Evolutionary conservation across 2,329 filamentous ascomycete genomes (phyloP), one percentile per base, ranked within the genome.

Genomic region (Zasmidium citrigriseum): DNA sequence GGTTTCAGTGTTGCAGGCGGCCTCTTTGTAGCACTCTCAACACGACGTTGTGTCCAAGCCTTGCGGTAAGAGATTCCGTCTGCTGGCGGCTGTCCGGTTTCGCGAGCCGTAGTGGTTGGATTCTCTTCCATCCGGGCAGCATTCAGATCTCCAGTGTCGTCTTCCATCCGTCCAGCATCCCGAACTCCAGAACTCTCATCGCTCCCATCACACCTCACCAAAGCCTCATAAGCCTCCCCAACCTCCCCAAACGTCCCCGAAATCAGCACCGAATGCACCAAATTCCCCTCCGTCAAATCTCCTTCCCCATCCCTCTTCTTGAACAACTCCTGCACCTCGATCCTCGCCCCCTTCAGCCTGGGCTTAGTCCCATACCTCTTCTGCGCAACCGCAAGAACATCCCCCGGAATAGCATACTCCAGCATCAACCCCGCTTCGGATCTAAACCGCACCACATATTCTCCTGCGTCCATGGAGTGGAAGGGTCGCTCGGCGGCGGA

Each of bases 371-470:
- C 59, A 23, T 54, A 58, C 22, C 18, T 21, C 5, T n/a, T n/a
- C 45, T 59, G 46, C 20, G 53, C 22, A 2, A 9, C n/a, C 38
- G 45, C 20, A 23, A 64, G 41, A 14, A 44, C 41, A 14, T 47
- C 47, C 21, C 34, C 24, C 4, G 52, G 27, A 12, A 66, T n/a
- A 14, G 63, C 63, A 14, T 58, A 24, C 49, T 67, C 63, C 2
- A 66, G 20, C 57, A 67, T 62, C 10, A 67, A n/a, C 14, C 60
- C 59, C 4, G 25, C 34, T 16, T 52, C 41, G 9, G 64, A 61
- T 7, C 60, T 56, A 34, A 61, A 59, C 14, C 67, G 62, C 10
- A 69, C 54, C n/a, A 60, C 58, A n/a, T 54, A 45, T 14, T 66
- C 55, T 45, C 59, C 59, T 5, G 59, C 51, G 27, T 55, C 11